Percentiles rank a stretch among this genome's conserved stretches.
Evolutionary conservation across 495 filamentous ascomycete species (phyloP).

Genomic region (Neurospora sp.): DNA sequence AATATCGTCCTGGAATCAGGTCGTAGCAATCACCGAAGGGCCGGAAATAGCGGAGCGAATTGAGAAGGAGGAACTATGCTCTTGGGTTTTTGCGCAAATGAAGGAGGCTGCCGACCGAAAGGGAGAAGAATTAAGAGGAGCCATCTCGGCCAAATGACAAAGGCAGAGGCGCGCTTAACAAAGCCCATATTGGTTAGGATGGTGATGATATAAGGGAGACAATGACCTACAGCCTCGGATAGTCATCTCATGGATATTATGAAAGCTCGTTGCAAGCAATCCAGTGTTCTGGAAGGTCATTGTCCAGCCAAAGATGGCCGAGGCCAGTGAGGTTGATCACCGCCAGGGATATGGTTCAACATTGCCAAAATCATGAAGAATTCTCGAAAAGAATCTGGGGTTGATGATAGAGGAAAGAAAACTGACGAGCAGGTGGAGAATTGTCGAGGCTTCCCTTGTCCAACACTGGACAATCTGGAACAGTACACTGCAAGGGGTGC

Average conservation of each 20-base stretch:
- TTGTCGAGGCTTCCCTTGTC: neutral
- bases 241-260: neutral
- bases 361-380: neutral
- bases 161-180: neutral
- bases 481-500: neutral
- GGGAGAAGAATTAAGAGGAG: slow-evolving; percentile 5
- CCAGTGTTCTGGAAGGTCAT: neutral
- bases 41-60: slow-evolving; percentile 18
- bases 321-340: slow-evolving; percentile 38
- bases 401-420: neutral
- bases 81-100: slow-evolving; percentile 4
- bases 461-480: neutral
- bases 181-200: neutral
- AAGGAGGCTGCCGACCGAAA: slow-evolving; percentile 3
- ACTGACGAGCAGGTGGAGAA: slow-evolving; percentile 2
- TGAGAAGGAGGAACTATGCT: slow-evolving; percentile 7
- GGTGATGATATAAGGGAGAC: neutral
- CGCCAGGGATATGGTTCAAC: slow-evolving; percentile 28
- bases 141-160: neutral
- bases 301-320: slow-evolving; percentile 23
- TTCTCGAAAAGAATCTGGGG: slow-evolving; percentile 1
- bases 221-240: neutral
- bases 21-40: slow-evolving; percentile 14
- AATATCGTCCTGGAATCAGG: slow-evolving; percentile 11
- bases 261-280: neutral